Percentiles rank a stretch among this genome's conserved stretches.
Conservation (phyloP, 331 rosid species). For the Cydonia oblonga region DNA sequence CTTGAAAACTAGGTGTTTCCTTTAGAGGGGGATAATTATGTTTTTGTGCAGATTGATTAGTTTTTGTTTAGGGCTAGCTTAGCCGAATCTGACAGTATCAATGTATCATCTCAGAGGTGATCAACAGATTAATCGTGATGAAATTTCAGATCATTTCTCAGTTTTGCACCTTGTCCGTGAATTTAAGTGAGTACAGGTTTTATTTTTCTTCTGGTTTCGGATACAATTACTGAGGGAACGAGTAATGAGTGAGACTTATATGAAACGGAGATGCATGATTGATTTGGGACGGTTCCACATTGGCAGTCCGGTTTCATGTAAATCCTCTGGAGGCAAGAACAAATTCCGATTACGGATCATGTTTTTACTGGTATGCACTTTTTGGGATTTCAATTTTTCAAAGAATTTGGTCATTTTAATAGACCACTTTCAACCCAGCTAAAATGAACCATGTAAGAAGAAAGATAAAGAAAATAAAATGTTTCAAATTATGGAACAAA, state of each 20-base stretch:
- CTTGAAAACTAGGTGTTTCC: constrained; percentile 29
- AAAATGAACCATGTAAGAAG: background rate
- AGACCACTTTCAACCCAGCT: constrained; percentile 12
- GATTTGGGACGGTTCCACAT: background rate
- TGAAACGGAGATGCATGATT: background rate
- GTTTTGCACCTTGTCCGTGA: background rate
- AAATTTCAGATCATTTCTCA: background rate
- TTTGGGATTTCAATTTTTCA: background rate
- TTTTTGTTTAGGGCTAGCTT: constrained; percentile 2
- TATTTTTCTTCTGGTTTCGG: background rate
- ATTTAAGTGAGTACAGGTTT: background rate
- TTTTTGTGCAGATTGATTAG: constrained; percentile 9
- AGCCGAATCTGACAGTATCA: background rate
- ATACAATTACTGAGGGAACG: background rate
- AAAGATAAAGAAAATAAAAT: no score
- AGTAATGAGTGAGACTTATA: no score
- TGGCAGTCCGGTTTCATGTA: background rate
- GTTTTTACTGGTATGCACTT: background rate
- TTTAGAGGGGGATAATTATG: background rate
- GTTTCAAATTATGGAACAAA: no score
- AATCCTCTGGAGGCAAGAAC: background rate
- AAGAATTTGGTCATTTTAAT: background rate
- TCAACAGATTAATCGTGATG: background rate
- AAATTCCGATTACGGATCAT: background rate
- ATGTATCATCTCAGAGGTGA: background rate